Base-by-base conservation (phyloP, 306 rosid species). In the Quercus variabilis region DNA sequence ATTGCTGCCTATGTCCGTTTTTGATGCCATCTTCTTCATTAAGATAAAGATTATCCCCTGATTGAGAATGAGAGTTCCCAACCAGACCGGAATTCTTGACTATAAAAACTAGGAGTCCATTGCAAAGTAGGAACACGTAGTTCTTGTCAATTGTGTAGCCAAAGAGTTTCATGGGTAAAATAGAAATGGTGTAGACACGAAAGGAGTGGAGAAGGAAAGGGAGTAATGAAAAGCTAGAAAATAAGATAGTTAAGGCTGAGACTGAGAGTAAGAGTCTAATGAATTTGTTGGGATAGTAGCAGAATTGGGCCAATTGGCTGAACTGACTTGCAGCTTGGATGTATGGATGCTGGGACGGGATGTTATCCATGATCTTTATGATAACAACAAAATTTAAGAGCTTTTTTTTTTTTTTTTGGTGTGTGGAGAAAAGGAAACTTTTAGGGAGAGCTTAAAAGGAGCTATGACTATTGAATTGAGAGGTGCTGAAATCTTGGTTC, bases 111-210 rank as follows among this genome's bases (percentile, higher is more conserved):
- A 94, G 65, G 28, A 94, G 88, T 25, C 92, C 88, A 79, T 94
- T 94, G 79, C 90, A 88, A 55, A 94, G 73, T 65, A 90, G 87
- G 80, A 94, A 94, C 82, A 89, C 80, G 86, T 80, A 85, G 79
- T 77, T 87, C 78, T 92, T 94, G 63, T 65, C 88, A 38, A 84
- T 20, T 19, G 59, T 52, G 81, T 81, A 73, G 79, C 55, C 26
- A 71, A 54, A 80, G 56, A 55, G 74, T 63, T 86, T 84, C 73
- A 76, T 67, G 21, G 87, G 79, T 73, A 69, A 67, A 60, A 86
- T 19, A 49, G 76, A 80, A 10, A 75, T 20, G 69, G 10, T 20
- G 69, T 14, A 71, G 43, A 74, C 71, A n/a, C 82, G 78, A 41
- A 79, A 70, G 74, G 59, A 80, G 0, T 82, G 80, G 71, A 80